Conservation (phyloP, 345 rosid genomes). For the Mallotus nudiflorus region DNA sequence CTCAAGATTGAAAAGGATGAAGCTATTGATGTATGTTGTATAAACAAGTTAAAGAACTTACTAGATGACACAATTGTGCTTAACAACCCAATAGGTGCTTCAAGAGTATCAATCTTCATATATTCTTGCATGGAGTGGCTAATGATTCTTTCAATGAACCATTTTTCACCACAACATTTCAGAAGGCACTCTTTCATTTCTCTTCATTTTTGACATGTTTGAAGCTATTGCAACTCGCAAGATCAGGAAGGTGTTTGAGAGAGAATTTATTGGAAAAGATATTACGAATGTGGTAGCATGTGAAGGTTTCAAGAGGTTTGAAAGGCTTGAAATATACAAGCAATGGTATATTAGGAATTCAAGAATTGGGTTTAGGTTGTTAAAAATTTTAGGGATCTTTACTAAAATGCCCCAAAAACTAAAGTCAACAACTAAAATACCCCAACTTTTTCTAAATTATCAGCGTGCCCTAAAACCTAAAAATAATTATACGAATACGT, state of each 20-base stretch:
- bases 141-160: slow-evolving; percentile 50
- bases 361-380: slow-evolving; percentile 62
- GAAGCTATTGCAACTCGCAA: slow-evolving; percentile 46
- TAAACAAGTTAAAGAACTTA: slow-evolving; percentile 41
- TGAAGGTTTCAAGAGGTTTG: slow-evolving; percentile 63
- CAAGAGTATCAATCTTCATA: slow-evolving; percentile 44
- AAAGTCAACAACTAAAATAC: too few species aligned
- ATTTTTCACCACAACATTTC: slow-evolving; percentile 52
- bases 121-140: slow-evolving; percentile 43
- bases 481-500: too few species aligned
- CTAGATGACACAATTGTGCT: slow-evolving; percentile 59
- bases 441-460: too few species aligned
- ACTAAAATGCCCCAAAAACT: too few species aligned
- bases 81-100: slow-evolving; percentile 42
- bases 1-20: slow-evolving; percentile 48
- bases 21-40: slow-evolving; percentile 45
- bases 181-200: slow-evolving; percentile 55
- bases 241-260: slow-evolving; percentile 51
- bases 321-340: slow-evolving; percentile 74
- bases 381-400: too few species aligned
- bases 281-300: slow-evolving; percentile 63
- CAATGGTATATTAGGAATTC: slow-evolving; percentile 46
- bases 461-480: too few species aligned
- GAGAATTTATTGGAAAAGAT: slow-evolving; percentile 41
- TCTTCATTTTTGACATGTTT: slow-evolving; percentile 51